A percentile compares a stretch with the other conserved stretches of the same genome.
Conservation (phyloP, 2,329 filamentous ascomycete species). For the Fusarium austroafricanum region DNA sequence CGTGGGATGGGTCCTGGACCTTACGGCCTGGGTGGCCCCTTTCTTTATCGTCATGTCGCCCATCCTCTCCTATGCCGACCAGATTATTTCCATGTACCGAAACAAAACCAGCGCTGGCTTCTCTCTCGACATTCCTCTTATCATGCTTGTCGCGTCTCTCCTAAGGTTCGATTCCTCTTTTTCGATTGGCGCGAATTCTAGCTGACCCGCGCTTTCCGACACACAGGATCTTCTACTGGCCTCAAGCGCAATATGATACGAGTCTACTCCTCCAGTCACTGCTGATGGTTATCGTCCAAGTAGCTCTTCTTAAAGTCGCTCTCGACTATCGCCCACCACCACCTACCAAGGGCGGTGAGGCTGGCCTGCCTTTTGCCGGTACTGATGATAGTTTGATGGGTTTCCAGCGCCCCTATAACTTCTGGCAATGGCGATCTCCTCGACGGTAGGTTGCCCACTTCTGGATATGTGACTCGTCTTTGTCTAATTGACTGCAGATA, state of each 20-base stretch:
- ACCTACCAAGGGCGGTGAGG: slow-evolving; percentile 70
- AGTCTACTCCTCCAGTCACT: slow-evolving; percentile 73
- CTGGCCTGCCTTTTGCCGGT: slow-evolving; percentile 71
- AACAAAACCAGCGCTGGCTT: slow-evolving; percentile 74
- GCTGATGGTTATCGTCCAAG: slow-evolving; percentile 73
- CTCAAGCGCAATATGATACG: slow-evolving; percentile 72
- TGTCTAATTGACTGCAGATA: slow-evolving; percentile 62
- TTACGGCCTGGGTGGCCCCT: slow-evolving; percentile 68
- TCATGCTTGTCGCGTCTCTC: slow-evolving; percentile 77
- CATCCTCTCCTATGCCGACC: slow-evolving; percentile 73
- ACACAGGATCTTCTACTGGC: slow-evolving; percentile 75
- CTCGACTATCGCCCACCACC: slow-evolving; percentile 73
- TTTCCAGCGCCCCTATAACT: slow-evolving; percentile 75
- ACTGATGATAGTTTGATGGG: slow-evolving; percentile 53
- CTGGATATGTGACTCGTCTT: neutral
- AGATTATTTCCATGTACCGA: slow-evolving; percentile 73
- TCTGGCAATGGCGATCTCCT: slow-evolving; percentile 84
- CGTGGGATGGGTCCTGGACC: slow-evolving; percentile 42
- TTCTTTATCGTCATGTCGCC: slow-evolving; percentile 73
- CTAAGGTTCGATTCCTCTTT: slow-evolving; percentile 61
- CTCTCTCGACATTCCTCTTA: slow-evolving; percentile 77
- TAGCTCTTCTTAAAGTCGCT: slow-evolving; percentile 73
- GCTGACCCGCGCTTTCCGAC: slow-evolving; percentile 38
- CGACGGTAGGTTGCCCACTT: slow-evolving; percentile 65
- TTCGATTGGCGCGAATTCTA: neutral